Conservation (phyloP, 345 rosid genomes). For the Iberis pinnata region DNA sequence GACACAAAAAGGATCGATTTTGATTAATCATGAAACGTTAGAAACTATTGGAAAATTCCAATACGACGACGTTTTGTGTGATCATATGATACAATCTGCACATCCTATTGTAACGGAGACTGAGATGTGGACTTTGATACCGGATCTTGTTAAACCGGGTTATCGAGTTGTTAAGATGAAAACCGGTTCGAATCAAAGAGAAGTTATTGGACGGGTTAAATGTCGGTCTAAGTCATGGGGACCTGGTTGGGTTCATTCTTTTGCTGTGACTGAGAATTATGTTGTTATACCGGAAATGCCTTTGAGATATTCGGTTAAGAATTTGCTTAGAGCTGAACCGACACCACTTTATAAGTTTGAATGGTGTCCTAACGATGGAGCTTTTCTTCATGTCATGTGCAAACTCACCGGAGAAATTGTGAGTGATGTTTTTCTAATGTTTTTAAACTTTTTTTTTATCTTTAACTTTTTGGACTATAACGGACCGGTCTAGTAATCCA, state of each 20-base stretch:
- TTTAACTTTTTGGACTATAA: too few species aligned
- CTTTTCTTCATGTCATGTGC: constrained; percentile 70
- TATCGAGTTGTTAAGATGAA: constrained; percentile 79
- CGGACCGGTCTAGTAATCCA: too few species aligned
- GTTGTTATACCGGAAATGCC: constrained; percentile 90
- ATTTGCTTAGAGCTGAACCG: constrained; percentile 79
- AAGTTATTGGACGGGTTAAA: constrained; percentile 68
- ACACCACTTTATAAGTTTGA: constrained; percentile 87
- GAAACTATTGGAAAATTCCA: constrained; percentile 66
- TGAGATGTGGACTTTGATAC: constrained; percentile 74
- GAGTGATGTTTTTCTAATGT: too few species aligned
- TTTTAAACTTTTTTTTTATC: too few species aligned
- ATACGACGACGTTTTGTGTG: constrained; percentile 62
- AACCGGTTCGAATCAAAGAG: constrained; percentile 64
- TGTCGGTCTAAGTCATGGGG: constrained; percentile 75
- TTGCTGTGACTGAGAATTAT: constrained; percentile 82
- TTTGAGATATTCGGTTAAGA: constrained; percentile 67
- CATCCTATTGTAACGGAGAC: constrained; percentile 79
- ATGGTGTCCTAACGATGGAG: constrained; percentile 83
- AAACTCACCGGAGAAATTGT: constrained; percentile 81
- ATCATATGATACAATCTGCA: constrained; percentile 70
- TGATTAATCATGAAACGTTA: constrained; percentile 57
- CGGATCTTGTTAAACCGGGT: constrained; percentile 71
- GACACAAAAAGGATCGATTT: constrained; percentile 81
- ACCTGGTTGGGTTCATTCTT: constrained; percentile 96